A percentile compares a stretch with the other conserved stretches of the same genome.
These are phyloP conservation scores for Hansenula sp. DNA, from an alignment of 1,139 yeast species.

Conservation along the genomic window DNA sequence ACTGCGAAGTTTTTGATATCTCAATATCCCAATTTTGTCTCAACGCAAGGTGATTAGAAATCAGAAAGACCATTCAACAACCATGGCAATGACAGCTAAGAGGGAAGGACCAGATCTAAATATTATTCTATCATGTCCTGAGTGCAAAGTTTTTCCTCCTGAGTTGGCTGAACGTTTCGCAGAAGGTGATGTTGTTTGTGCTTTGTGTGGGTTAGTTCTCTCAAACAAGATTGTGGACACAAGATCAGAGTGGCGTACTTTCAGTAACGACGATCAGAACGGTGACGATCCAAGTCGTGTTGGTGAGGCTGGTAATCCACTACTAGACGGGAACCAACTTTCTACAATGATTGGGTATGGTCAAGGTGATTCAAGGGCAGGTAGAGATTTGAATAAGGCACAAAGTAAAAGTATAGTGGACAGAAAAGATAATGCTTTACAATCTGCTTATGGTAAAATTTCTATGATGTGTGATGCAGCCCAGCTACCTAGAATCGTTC, in stretches of 20 bases:
- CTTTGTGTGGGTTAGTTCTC: slow-evolving; percentile 89
- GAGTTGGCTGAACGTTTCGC: slow-evolving; percentile 92
- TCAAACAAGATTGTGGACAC: slow-evolving; percentile 94
- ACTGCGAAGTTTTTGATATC: neutral
- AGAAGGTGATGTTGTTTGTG: slow-evolving; percentile 98
- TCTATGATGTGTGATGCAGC: slow-evolving; percentile 98
- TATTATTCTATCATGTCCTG: slow-evolving; percentile 91
- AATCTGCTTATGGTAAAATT: slow-evolving; percentile 86
- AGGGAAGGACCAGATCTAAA: slow-evolving; percentile 70
- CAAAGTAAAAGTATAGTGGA: slow-evolving; percentile 86
- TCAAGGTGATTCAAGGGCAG: slow-evolving; percentile 66
- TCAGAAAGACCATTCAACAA: neutral
- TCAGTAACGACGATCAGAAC: slow-evolving; percentile 93
- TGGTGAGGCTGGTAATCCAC: slow-evolving; percentile 96
- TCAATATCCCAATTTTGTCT: neutral
- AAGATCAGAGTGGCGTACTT: slow-evolving; percentile 98
- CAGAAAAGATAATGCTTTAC: slow-evolving; percentile 80
- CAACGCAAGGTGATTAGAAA: neutral
- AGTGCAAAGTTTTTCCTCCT: slow-evolving; percentile 93
- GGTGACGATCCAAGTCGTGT: slow-evolving; percentile 99
- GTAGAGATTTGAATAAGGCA: slow-evolving; percentile 85
- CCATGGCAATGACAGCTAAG: slow-evolving; percentile 11
- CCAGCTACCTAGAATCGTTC: slow-evolving; percentile 89
- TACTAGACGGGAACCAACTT: slow-evolving; percentile 86
- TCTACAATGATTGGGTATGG: slow-evolving; percentile 90